These are phyloP conservation scores for Aurinia saxatilis DNA, from an alignment of 345 rosid species.

Conservation along the genomic window DNA sequence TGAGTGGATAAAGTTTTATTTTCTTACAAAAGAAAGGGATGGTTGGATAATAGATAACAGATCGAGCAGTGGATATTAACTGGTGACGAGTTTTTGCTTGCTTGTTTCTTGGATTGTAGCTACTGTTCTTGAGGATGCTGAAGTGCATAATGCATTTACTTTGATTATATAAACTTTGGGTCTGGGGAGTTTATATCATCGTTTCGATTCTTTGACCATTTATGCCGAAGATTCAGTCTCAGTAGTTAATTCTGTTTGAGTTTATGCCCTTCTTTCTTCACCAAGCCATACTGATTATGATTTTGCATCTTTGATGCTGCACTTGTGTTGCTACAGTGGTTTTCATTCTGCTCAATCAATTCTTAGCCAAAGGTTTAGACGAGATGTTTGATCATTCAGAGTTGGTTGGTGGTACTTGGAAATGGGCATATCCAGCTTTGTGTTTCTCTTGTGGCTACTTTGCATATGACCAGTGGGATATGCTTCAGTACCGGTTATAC, in stretches of 20 bases:
- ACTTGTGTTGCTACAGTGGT: constrained; percentile 44
- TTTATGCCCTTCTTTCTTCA: not conserved
- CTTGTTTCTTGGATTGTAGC: no score
- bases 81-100: no score
- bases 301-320: not conserved
- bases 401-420: constrained; percentile 62
- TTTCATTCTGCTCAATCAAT: constrained; percentile 52
- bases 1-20: no score
- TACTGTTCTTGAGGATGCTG: no score
- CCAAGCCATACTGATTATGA: constrained; percentile 8
- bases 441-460: constrained; percentile 93
- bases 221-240: not conserved
- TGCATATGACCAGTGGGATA: constrained; percentile 93
- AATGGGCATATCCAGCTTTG: constrained; percentile 70
- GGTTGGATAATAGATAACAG: no score
- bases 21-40: no score
- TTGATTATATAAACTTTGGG: not conserved
- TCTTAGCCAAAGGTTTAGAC: constrained; percentile 34
- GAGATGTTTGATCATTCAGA: constrained; percentile 67
- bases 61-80: no score
- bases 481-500: constrained; percentile 70
- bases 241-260: not conserved
- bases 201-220: not conserved
- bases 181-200: not conserved
- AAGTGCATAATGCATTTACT: not conserved